phyloP scores from a whole-genome alignment of 441 rosid species.

The Isatis lusitanica region DNA sequence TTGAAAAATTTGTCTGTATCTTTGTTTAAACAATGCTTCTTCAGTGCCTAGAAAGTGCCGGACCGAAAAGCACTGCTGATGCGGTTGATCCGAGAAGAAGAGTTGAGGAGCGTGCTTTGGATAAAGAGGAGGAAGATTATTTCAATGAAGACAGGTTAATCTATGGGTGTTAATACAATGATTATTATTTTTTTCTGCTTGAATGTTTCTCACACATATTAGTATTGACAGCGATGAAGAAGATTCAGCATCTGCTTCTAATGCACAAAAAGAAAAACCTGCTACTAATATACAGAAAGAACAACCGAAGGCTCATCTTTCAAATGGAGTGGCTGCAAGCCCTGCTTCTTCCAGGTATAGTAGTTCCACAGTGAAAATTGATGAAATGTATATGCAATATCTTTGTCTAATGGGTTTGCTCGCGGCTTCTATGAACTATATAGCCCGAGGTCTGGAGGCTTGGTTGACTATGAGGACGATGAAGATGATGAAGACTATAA shows the following conservation, averaged over 20 bases:
- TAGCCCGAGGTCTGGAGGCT: conserved; percentile 75
- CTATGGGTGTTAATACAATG: conserved; percentile 9
- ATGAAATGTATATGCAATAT: not conserved
- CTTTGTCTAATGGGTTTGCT: conserved; percentile 13
- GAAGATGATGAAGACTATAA: conserved; percentile 92
- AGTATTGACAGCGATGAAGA: conserved; percentile 79
- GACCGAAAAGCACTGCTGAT: conserved; percentile 52
- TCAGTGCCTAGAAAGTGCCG: conserved; percentile 83
- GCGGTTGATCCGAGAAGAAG: conserved; percentile 66
- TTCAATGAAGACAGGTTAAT: conserved; percentile 89
- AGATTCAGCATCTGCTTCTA: conserved; percentile 84
- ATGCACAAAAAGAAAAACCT: conserved; percentile 50
- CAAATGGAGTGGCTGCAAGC: conserved; percentile 78
- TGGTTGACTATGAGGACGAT: conserved; percentile 96
- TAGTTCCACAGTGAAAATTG: conserved; percentile 20
- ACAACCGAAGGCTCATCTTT: conserved; percentile 47
- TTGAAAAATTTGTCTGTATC: not conserved
- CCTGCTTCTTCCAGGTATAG: conserved; percentile 63
- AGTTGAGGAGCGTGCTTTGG: conserved; percentile 84
- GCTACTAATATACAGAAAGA: conserved; percentile 54
- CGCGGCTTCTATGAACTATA: conserved; percentile 14
- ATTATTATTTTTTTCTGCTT: not conserved
- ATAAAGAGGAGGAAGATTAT: conserved; percentile 98
- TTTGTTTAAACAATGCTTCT: conserved; percentile 29
- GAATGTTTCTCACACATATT: conserved; percentile 16